phyloP scores from a whole-genome alignment of 495 filamentous ascomycete species.

The Annulohypoxylon maeteangense region DNA sequence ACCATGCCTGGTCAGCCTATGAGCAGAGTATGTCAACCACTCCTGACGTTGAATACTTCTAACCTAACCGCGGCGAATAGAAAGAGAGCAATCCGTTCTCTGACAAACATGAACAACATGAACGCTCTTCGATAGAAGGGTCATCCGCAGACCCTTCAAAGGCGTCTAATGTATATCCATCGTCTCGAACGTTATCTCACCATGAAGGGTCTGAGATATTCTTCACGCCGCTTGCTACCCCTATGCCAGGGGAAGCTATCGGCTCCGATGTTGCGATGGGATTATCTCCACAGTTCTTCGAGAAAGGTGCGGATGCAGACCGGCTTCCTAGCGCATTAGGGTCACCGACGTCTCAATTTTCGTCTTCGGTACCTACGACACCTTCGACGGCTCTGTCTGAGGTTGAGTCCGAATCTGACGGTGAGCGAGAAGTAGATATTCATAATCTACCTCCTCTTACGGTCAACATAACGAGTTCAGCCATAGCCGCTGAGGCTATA shows the following conservation, averaged over 20 bases:
- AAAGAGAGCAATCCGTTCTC: background rate
- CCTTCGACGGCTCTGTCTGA: background rate
- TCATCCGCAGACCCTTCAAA: constrained; percentile 15
- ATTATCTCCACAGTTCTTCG: background rate
- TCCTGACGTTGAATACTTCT: background rate
- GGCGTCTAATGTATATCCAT: background rate
- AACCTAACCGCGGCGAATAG: constrained; percentile 24
- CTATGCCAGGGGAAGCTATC: constrained; percentile 7
- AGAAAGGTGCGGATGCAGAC: background rate
- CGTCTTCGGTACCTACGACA: background rate
- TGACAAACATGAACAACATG: constrained; percentile 2
- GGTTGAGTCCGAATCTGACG: background rate
- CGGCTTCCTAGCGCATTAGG: background rate
- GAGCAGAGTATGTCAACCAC: constrained; percentile 19
- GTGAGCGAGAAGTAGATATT: background rate
- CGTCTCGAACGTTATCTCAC: background rate
- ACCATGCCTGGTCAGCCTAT: background rate
- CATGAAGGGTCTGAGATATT: constrained; percentile 13
- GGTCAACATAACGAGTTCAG: constrained; percentile 29
- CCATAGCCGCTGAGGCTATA: constrained; percentile 34
- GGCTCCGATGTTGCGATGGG: background rate
- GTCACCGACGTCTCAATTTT: background rate
- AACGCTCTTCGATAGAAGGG: background rate
- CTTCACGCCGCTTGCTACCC: background rate
- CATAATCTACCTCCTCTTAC: constrained; percentile 29